Conservation (phyloP, 1,139 yeast species). For the Yamadazyma epiphylla region DNA sequence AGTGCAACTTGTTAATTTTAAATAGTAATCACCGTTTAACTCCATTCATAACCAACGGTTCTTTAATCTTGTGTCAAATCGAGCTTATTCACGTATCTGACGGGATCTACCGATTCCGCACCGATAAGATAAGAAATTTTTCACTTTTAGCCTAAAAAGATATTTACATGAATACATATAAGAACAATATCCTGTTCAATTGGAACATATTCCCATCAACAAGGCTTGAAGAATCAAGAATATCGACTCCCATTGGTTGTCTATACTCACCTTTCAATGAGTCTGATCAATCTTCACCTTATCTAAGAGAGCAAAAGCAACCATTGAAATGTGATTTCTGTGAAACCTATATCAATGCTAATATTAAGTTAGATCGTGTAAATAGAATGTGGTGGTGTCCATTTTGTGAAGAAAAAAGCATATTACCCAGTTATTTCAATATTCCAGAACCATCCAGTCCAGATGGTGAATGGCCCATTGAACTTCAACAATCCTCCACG, state of each 20-base stretch:
- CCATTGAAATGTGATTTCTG: slow-evolving; percentile 26
- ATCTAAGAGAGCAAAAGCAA: slow-evolving; percentile 3
- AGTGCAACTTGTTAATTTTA: no score
- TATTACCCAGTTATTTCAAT: slow-evolving; percentile 17
- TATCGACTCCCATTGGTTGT: slow-evolving; percentile 38
- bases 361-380: slow-evolving; percentile 24
- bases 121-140: neutral
- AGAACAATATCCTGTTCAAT: slow-evolving; percentile 34
- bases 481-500: slow-evolving; percentile 19
- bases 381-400: slow-evolving; percentile 43
- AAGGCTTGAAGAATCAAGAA: slow-evolving; percentile 28
- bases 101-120: neutral
- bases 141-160: no score
- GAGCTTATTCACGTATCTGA: no score
- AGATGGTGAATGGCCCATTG: slow-evolving; percentile 24
- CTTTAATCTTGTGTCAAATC: no score
- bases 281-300: slow-evolving; percentile 5
- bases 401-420: slow-evolving; percentile 24
- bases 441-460: slow-evolving; percentile 15
- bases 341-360: slow-evolving; percentile 25
- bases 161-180: no score
- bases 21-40: no score
- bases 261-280: slow-evolving; percentile 28
- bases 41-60: no score
- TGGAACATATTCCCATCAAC: slow-evolving; percentile 54